Conservation (phyloP, 257 asterid species). For the Nicotiana sylvestris region DNA sequence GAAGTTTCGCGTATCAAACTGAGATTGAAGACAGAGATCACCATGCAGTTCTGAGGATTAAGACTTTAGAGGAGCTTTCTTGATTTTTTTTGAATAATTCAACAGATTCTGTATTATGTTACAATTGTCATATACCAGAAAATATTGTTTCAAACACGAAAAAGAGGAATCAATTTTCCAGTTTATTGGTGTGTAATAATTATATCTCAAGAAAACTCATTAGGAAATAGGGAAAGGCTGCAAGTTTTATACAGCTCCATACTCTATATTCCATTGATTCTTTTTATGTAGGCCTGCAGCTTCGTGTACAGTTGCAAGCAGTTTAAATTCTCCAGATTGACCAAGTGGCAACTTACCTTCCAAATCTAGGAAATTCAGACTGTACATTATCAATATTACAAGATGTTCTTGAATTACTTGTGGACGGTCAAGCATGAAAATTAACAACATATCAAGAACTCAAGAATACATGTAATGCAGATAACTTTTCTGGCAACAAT, state of each 20-base stretch:
- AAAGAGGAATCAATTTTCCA: neutral
- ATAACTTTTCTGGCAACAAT: neutral
- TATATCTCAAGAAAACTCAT: neutral
- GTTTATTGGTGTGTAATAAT: neutral
- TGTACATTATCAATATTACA: neutral
- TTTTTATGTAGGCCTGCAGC: too few species aligned
- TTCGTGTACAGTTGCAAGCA: too few species aligned
- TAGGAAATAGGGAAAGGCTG: neutral
- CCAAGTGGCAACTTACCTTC: neutral
- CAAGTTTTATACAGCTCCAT: neutral
- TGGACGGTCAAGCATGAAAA: neutral
- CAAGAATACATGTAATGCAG: neutral
- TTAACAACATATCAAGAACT: neutral
- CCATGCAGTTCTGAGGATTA: slow-evolving; percentile 5
- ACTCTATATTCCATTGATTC: too few species aligned
- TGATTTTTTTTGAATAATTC: neutral
- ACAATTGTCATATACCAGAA: neutral
- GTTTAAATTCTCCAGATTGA: neutral
- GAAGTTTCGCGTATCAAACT: neutral
- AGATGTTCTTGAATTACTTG: neutral
- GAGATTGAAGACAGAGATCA: slow-evolving; percentile 13
- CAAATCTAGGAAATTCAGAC: neutral
- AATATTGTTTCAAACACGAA: neutral
- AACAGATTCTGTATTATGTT: neutral
- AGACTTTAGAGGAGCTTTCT: slow-evolving; percentile 13